Evolutionary conservation across 306 rosid genomes (phyloP), one percentile per base, ranked within the genome.

Genomic region (Hylodesmum podocarpum): DNA sequence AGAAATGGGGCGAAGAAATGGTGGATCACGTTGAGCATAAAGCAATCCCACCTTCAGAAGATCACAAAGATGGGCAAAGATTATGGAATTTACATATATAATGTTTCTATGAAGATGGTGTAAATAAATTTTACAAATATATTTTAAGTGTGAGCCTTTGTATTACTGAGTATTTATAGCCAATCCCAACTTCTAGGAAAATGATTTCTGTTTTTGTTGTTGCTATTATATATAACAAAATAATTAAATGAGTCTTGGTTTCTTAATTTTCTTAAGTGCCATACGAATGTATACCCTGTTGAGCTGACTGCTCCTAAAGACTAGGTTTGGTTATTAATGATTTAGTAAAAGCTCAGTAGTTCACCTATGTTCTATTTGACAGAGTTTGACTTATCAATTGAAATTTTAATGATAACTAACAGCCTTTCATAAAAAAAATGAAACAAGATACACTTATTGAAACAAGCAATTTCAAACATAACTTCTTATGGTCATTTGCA

Each of bases 11-110:
- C 99, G 97, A 81, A 95, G 47, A 76, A 95, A 81, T 55, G 97
- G 92, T 46, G 97, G 99, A 77, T 95, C 97, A 68, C 99, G 81
- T 73, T 91, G 97, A 66, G 91, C 80, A 82, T 91, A 95, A 54
- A 95, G 90, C 88, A 95, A 81, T 18, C 99, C 99, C 58, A 91
- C 97, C 99, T 95, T 66, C 68, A 73, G 74, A 36, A 49, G 63
- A 24, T 21, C 41, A 58, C 24, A 31, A 36, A 70, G 15, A 19
- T 44, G 76, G 73, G 18, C 22, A 67, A 73, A 72, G 31, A 39
- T 29, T 37, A 70, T 34, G 46, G 2, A 70, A n/a, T 67, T 78
- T 34, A 64, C 29, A 10, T 41, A 36, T 36, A 58, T 22, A 22
- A 49, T 25, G 34, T 39, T 25, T 66, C 22, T 16, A 31, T 47